Percentiles rank a stretch among this genome's conserved stretches.
These are phyloP conservation scores for Globisporangium nodosum DNA, from an alignment of 352 stramenopile genomes.

Conservation along the genomic window DNA sequence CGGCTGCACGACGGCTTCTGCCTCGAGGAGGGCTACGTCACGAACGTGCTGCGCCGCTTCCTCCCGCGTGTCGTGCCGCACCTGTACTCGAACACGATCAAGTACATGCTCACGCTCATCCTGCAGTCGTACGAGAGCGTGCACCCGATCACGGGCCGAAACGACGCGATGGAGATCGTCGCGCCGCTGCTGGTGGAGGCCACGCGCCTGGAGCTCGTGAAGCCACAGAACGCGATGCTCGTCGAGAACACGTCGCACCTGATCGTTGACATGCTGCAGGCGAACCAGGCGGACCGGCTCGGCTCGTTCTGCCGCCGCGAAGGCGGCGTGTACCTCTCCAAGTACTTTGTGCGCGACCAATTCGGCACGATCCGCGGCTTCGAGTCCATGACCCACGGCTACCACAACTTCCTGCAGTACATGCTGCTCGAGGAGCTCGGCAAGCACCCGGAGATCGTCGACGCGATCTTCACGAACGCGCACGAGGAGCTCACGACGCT, in stretches of 20 bases:
- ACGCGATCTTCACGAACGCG: conserved; percentile 65
- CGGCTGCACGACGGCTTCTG: conserved; percentile 84
- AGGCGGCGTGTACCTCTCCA: conserved; percentile 77
- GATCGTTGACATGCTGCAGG: conserved; percentile 83
- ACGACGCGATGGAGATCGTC: conserved; percentile 84
- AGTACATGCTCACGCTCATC: conserved; percentile 87
- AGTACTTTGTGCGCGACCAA: conserved; percentile 88
- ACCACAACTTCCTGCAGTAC: conserved; percentile 88
- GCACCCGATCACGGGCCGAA: conserved; percentile 80
- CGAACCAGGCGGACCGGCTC: conserved; percentile 80
- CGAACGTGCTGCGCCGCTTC: conserved; percentile 76
- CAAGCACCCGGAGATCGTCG: conserved; percentile 63
- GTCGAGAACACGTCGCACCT: conserved; percentile 77
- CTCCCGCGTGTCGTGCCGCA: conserved; percentile 73
- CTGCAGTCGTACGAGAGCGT: conserved; percentile 87
- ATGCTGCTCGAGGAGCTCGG: conserved; percentile 83
- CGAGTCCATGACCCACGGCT: conserved; percentile 85
- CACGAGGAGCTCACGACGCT: conserved; percentile 56
- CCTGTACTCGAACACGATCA: conserved; percentile 86
- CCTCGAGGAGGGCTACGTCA: conserved; percentile 81
- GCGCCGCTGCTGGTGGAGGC: conserved; percentile 49
- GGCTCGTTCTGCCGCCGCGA: conserved; percentile 79
- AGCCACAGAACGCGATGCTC: conserved; percentile 37
- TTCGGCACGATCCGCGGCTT: conserved; percentile 87
- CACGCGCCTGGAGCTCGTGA: conserved; percentile 33